These are phyloP conservation scores for Pouteria campechiana DNA, from an alignment of 179 eudicot genomes.

Conservation along the genomic window DNA sequence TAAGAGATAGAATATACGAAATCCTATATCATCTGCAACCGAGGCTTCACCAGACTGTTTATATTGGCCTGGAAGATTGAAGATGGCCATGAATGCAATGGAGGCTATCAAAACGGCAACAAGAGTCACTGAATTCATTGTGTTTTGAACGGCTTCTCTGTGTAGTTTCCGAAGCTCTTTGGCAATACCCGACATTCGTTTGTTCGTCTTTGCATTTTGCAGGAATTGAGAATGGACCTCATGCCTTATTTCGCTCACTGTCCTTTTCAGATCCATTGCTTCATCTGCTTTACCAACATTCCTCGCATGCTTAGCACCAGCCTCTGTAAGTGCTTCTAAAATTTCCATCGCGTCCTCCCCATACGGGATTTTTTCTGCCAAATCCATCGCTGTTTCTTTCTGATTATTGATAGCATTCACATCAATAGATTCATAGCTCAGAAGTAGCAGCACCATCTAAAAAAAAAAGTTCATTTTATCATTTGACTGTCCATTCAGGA, in stretches of 20 bases:
- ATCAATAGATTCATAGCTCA: conserved; percentile 44
- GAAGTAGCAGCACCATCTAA: conserved; percentile 53
- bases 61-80: conserved; percentile 69
- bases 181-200: conserved; percentile 68
- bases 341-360: conserved; percentile 50
- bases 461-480: no score
- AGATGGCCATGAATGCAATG: conserved; percentile 78
- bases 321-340: conserved; percentile 41
- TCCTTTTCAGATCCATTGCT: conserved; percentile 61
- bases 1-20: conserved; percentile 53
- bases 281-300: conserved; percentile 52
- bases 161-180: conserved; percentile 77
- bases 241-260: conserved; percentile 81
- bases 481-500: no score
- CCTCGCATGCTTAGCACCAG: conserved; percentile 66
- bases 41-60: conserved; percentile 45
- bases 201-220: conserved; percentile 72
- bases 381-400: conserved; percentile 79
- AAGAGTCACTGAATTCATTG: conserved; percentile 78
- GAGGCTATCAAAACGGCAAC: conserved; percentile 83
- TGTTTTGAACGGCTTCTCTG: conserved; percentile 79
- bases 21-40: conserved; percentile 40
- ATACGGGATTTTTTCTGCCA: conserved; percentile 73
- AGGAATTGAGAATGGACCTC: conserved; percentile 76
- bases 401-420: conserved; percentile 66